Base-by-base conservation (phyloP, 2,329 filamentous ascomycete species). In the Fusarium sp. region DNA sequence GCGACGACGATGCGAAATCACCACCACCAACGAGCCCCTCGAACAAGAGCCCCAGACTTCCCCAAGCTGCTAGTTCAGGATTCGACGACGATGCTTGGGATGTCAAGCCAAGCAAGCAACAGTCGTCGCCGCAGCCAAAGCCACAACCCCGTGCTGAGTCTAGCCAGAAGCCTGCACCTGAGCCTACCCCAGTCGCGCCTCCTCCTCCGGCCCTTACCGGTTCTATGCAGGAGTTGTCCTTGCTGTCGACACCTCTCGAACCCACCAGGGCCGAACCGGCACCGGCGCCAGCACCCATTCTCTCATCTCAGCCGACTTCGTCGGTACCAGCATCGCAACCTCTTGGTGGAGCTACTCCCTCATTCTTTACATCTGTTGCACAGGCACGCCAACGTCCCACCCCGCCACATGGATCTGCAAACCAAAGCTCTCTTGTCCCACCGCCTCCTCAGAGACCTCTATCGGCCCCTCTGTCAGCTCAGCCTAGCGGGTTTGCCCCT, bases 31-130 rank as follows among this genome's bases (percentile, higher is more conserved):
- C 64, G 17, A 75, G 74, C 50, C 62, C 73, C 6, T 33, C 78
- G 73, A 62, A 78, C 74, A 62, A 78, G 74, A 62, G 64, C 14
- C 70, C 75, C 37, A 77, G 75, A 50, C 57, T 70, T 51, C 70
- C 67, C 28, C 67, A 63, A 55, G 40, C 62, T 37, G 26, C 63
- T 15, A 70, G 71, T 28, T 82, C 84, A 61, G 93, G 93, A 4
- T 98, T 98, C 75, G 96, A 99, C 51, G 96, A 98, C 75, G 93
- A 98, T 82, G 96, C 96, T 10, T 99, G 96, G 96, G 93, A 96
- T 74, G 91, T 97, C 49, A 97, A 97, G 81, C 92, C 93, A 19
- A 87, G 91, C 15, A 91, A 89, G 75, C 86, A 89, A 67, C 79
- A 73, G 51, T 62, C 68, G 30, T 59, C 69, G 26, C 49, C 59